Percentiles rank a stretch among this genome's conserved stretches.
These are phyloP conservation scores for Alternaria panax DNA, from an alignment of 2,329 filamentous ascomycete genomes.

Conservation along the genomic window DNA sequence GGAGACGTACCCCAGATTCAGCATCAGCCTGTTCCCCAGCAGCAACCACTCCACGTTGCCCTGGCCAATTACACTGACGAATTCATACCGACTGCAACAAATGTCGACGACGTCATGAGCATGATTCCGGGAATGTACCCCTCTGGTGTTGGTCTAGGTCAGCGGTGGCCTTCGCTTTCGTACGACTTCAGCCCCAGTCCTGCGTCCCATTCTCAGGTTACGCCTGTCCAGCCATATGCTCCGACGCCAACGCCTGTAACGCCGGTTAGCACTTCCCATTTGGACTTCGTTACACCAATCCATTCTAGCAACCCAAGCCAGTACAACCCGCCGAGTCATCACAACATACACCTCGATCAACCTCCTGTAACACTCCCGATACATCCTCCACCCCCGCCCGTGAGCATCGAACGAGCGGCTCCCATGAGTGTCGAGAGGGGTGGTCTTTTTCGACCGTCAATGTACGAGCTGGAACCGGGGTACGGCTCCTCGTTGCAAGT, in stretches of 20 bases:
- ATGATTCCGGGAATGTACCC: constrained; percentile 58
- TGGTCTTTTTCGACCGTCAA: constrained; percentile 56
- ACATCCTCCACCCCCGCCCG: constrained; percentile 37
- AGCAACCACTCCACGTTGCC: constrained; percentile 44
- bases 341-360: constrained; percentile 45
- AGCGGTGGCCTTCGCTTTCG: constrained; percentile 44
- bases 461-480: constrained; percentile 55
- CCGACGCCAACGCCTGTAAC: constrained; percentile 38
- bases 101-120: constrained; percentile 47
- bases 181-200: constrained; percentile 47
- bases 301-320: constrained; percentile 37
- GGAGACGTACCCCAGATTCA: constrained; percentile 56
- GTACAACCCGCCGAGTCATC: constrained; percentile 34
- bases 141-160: constrained; percentile 36
- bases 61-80: constrained; percentile 50
- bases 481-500: constrained; percentile 49
- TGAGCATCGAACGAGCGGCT: constrained; percentile 41
- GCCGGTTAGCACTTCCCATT: constrained; percentile 37
- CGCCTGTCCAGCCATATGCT: constrained; percentile 44
- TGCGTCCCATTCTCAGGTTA: constrained; percentile 41
- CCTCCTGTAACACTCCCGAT: constrained; percentile 44
- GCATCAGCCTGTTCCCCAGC: constrained; percentile 35
- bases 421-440: constrained; percentile 42
- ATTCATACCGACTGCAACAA: constrained; percentile 50
- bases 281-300: constrained; percentile 45